A percentile compares a stretch with the other conserved stretches of the same genome.
Conservation (phyloP, 2,329 filamentous ascomycete genomes). For the Penicillium sp. region DNA sequence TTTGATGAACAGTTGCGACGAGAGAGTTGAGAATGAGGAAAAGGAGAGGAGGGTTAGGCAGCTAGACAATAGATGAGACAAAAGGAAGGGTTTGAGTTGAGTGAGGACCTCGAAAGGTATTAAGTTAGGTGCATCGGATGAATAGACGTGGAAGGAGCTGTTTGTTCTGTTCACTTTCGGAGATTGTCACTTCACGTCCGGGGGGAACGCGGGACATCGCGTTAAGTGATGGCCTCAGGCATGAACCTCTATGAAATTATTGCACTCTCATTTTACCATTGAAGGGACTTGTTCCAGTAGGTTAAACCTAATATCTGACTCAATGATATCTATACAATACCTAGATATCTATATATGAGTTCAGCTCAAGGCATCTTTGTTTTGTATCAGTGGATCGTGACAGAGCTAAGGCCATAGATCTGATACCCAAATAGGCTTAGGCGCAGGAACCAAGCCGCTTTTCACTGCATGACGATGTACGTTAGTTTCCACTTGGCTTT, state of each 20-base stretch:
- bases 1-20: neutral
- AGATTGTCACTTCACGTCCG: neutral
- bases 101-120: neutral
- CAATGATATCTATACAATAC: too few relatives aligned
- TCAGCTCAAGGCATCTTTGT: neutral
- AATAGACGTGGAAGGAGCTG: neutral
- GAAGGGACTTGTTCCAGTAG: too few relatives aligned
- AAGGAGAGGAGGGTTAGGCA: neutral
- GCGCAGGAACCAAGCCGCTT: conserved; percentile 4
- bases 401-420: neutral
- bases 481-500: neutral
- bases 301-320: too few relatives aligned
- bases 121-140: neutral
- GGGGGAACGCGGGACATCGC: conserved; percentile 2
- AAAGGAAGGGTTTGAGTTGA: neutral
- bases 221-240: conserved; percentile 4
- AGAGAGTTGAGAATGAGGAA: neutral
- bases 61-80: neutral
- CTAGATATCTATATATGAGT: too few relatives aligned
- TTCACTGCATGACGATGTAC: conserved; percentile 7
- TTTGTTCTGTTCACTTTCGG: neutral
- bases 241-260: neutral
- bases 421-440: conserved; percentile 14
- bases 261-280: neutral
- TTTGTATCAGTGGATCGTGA: neutral